phyloP scores from a whole-genome alignment of 306 rosid genomes.

The Notholithocarpus densiflorus region DNA sequence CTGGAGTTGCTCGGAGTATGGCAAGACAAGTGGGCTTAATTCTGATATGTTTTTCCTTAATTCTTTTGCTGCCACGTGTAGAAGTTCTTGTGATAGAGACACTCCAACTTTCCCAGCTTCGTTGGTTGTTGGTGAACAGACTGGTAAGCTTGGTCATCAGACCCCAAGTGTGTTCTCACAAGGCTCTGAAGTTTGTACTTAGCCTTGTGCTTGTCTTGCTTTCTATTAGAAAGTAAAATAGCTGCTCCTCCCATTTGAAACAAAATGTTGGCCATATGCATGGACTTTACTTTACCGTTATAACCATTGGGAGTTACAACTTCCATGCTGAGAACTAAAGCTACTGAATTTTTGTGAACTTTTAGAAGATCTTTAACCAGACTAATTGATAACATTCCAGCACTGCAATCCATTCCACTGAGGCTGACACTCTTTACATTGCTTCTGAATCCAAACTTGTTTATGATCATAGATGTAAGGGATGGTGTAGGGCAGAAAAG shows the following conservation, averaged over 20 bases:
- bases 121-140: constrained; percentile 58
- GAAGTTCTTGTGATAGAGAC: constrained; percentile 43
- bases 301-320: constrained; percentile 57
- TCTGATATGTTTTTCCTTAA: constrained; percentile 42
- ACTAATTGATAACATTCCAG: constrained; percentile 57
- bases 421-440: constrained; percentile 51
- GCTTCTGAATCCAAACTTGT: constrained; percentile 66
- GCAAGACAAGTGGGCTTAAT: constrained; percentile 59
- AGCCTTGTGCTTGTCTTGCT: constrained; percentile 42
- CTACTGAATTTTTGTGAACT: constrained; percentile 57
- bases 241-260: constrained; percentile 79
- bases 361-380: constrained; percentile 56
- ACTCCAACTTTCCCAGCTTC: constrained; percentile 46
- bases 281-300: constrained; percentile 46
- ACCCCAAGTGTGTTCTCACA: constrained; percentile 57
- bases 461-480: constrained; percentile 55
- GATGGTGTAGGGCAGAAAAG: constrained; percentile 73
- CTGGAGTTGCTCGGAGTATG: constrained; percentile 53
- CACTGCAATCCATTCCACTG: constrained; percentile 82
- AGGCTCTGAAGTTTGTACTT: constrained; percentile 63
- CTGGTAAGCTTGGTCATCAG: constrained; percentile 50
- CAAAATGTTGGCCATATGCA: constrained; percentile 54
- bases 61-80: constrained; percentile 55
- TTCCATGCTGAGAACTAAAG: constrained; percentile 68
- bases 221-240: constrained; percentile 53